Evolutionary conservation across 176 grass and related monocot genomes (phyloP).

Genomic region (Juncus effusus): DNA sequence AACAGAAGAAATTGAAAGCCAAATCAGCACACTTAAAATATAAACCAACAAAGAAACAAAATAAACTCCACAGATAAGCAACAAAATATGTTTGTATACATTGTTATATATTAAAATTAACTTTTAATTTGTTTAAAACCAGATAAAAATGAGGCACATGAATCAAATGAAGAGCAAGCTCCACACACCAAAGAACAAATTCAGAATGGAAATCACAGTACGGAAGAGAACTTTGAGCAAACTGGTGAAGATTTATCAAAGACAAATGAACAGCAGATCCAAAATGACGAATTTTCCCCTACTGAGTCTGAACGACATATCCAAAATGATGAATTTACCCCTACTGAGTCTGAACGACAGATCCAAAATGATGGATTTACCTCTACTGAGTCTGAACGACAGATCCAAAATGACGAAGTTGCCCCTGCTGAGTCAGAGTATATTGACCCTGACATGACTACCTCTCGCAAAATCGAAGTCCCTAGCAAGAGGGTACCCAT

Average conservation of each 20-base stretch:
- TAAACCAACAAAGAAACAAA: background rate
- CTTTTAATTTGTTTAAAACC: background rate
- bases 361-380: slow-evolving; percentile 15
- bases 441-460: background rate
- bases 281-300: slow-evolving; percentile 27
- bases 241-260: slow-evolving; percentile 1
- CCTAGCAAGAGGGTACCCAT: slow-evolving; percentile 77
- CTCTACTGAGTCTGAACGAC: background rate
- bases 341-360: background rate
- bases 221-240: slow-evolving; percentile 9
- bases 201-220: slow-evolving; percentile 11
- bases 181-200: background rate
- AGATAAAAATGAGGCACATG: slow-evolving; percentile 9
- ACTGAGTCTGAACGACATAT: slow-evolving; percentile 21
- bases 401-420: slow-evolving; percentile 18
- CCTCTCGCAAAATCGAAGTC: slow-evolving; percentile 61
- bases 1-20: background rate
- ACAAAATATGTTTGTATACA: background rate
- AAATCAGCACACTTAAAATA: background rate
- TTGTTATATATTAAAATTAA: background rate
- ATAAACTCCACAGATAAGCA: slow-evolving; percentile 2
- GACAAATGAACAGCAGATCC: background rate
- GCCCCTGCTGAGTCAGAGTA: slow-evolving; percentile 21
- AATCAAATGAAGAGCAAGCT: slow-evolving; percentile 15
- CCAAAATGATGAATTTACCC: slow-evolving; percentile 26